Conservation (phyloP, 176 grass and related monocot genomes). For the Tuctoria greenei region DNA sequence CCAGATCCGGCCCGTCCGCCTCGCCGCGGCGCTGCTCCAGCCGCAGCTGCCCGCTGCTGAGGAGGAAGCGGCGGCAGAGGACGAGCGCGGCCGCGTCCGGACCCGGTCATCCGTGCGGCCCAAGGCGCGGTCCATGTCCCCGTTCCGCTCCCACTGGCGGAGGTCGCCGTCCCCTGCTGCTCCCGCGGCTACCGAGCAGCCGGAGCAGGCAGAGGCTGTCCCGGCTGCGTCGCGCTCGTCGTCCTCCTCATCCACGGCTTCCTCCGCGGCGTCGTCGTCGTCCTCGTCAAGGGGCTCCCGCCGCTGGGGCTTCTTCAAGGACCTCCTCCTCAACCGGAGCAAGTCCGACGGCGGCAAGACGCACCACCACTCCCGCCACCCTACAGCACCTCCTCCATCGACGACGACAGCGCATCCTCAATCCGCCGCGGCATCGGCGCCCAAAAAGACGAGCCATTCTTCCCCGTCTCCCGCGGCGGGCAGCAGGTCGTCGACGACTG, state of each 20-base stretch:
- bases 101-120: slow-evolving; percentile 51
- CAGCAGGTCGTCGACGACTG: no score
- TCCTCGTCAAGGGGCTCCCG: slow-evolving; percentile 52
- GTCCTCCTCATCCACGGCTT: slow-evolving; percentile 45
- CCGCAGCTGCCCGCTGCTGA: slow-evolving; percentile 31
- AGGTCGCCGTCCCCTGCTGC: background rate
- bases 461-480: background rate
- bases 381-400: no score
- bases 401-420: no score
- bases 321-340: slow-evolving; percentile 85
- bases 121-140: slow-evolving; percentile 72
- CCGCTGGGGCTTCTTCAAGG: slow-evolving; percentile 86
- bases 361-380: background rate
- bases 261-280: slow-evolving; percentile 54
- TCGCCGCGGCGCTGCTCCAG: slow-evolving; percentile 43
- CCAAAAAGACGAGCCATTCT: background rate
- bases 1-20: slow-evolving; percentile 70
- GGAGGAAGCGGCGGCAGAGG: fast-evolving
- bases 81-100: slow-evolving; percentile 42
- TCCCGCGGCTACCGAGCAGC: background rate
- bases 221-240: slow-evolving; percentile 47
- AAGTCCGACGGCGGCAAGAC: slow-evolving; percentile 70
- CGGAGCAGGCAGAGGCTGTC: background rate
- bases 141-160: slow-evolving; percentile 54
- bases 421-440: background rate